These are phyloP conservation scores for Limnomonas spitsbergensis DNA, from an alignment of 139 green algal species.

Conservation along the genomic window DNA sequence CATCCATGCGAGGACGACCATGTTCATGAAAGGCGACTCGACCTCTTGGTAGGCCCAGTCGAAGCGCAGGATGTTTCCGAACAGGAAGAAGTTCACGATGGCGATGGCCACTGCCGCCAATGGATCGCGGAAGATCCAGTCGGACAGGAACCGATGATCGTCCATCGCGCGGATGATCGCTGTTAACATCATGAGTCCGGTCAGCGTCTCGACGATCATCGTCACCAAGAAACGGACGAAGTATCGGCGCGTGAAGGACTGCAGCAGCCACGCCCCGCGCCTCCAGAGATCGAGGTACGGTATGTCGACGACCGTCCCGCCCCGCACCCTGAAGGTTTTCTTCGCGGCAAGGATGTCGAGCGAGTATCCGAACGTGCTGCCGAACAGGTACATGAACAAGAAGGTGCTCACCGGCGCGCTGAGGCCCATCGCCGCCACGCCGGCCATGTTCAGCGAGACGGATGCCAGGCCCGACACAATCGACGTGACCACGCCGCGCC, in stretches of 20 bases:
- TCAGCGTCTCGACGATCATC: neutral
- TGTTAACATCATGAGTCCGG: neutral
- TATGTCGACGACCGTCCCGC: neutral
- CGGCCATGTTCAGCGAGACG: neutral
- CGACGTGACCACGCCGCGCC: neutral
- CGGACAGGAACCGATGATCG: neutral
- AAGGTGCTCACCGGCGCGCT: neutral
- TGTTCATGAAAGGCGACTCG: neutral
- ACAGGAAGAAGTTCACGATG: conserved; percentile 2
- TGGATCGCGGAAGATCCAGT: neutral
- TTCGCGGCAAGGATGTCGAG: conserved; percentile 7
- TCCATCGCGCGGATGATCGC: neutral
- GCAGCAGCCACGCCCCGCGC: neutral
- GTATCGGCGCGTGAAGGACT: neutral
- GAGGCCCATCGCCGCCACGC: neutral
- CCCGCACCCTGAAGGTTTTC: neutral
- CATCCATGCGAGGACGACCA: conserved; percentile 3
- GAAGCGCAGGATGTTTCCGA: conserved; percentile 3
- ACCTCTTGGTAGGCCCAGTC: conserved; percentile 8
- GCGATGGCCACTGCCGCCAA: neutral
- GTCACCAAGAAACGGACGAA: neutral
- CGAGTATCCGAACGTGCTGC: conserved; percentile 1
- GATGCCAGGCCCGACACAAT: neutral
- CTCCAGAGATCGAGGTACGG: neutral
- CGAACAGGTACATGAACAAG: conserved; percentile 3